Percentiles rank a stretch among this genome's conserved stretches.
phyloP scores from a whole-genome alignment of 2,329 filamentous ascomycete genomes.

The Diaporthe velutina region DNA sequence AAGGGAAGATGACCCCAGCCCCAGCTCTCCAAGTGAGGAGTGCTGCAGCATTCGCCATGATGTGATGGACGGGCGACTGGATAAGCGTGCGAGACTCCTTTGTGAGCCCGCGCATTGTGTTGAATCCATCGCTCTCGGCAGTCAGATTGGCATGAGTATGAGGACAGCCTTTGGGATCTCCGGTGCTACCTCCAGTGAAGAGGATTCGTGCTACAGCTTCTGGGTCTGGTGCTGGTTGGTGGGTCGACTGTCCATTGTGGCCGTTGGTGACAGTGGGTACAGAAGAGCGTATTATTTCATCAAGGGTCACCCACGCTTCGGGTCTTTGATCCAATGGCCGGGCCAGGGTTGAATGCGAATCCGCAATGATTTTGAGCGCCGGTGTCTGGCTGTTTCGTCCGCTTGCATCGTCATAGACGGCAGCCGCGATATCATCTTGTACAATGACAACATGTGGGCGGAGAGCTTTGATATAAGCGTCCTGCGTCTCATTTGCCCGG shows the following conservation, averaged over 20 bases:
- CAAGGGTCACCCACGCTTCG: not conserved
- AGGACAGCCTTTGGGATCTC: constrained; percentile 7
- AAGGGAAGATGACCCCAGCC: not conserved
- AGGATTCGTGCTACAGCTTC: not conserved
- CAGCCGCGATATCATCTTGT: not conserved
- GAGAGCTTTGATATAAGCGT: not conserved
- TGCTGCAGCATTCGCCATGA: constrained; percentile 3
- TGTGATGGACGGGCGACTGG: constrained; percentile 4
- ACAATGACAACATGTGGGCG: not conserved
- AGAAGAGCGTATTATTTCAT: not conserved
- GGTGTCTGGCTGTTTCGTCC: not conserved
- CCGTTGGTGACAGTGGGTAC: not conserved
- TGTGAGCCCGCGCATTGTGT: not conserved
- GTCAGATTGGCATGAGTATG: not conserved
- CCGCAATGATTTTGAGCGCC: not conserved
- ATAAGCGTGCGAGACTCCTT: not conserved
- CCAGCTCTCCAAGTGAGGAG: constrained; percentile 3
- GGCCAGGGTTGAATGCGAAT: not conserved
- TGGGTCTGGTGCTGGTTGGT: not conserved
- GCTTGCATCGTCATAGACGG: not conserved
- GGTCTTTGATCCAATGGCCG: not conserved
- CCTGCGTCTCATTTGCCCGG: not conserved
- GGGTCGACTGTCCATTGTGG: too few relatives aligned
- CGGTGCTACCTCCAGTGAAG: constrained; percentile 10
- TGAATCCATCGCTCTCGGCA: constrained; percentile 8